Evolutionary conservation across 2,329 filamentous ascomycete genomes (phyloP).

Genomic region (Verticillium nubilum): DNA sequence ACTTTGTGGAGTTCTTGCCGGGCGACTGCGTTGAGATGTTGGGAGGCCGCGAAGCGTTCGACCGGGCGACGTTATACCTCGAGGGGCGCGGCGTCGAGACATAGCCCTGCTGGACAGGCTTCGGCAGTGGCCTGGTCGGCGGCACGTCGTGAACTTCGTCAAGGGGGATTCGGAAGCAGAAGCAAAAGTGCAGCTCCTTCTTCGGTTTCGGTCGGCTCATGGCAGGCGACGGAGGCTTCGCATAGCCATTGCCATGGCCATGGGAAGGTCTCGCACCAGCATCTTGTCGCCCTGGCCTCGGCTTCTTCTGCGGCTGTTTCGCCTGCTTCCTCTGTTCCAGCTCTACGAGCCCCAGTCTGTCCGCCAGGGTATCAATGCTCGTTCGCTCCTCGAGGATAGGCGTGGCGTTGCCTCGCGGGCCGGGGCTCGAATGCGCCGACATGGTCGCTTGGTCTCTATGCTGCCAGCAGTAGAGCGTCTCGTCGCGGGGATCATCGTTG

Average conservation of each 20-base stretch:
- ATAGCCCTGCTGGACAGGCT: slow-evolving; percentile 33
- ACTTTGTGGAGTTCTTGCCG: slow-evolving; percentile 20
- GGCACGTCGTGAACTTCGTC: slow-evolving; percentile 33
- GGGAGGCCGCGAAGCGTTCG: slow-evolving; percentile 11
- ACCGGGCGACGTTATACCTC: slow-evolving; percentile 10
- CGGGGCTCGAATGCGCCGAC: slow-evolving; percentile 40
- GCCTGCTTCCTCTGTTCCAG: slow-evolving; percentile 40
- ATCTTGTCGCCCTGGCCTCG: slow-evolving; percentile 15
- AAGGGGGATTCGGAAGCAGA: slow-evolving; percentile 46
- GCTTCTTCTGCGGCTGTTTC: slow-evolving; percentile 14
- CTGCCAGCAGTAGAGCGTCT: slow-evolving; percentile 84
- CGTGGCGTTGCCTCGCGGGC: slow-evolving; percentile 34
- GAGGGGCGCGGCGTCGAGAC: slow-evolving; percentile 6
- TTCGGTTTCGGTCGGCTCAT: slow-evolving; percentile 19
- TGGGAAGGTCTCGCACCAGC: slow-evolving; percentile 7
- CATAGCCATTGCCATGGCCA: slow-evolving; percentile 1
- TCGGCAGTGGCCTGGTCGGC: slow-evolving; percentile 39
- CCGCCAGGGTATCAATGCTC: slow-evolving; percentile 83
- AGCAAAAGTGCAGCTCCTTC: slow-evolving; percentile 36
- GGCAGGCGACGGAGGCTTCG: slow-evolving; percentile 6
- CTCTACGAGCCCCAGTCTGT: slow-evolving; percentile 70
- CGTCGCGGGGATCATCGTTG: slow-evolving; percentile 47
- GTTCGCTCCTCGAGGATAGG: slow-evolving; percentile 59
- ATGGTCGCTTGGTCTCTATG: slow-evolving; percentile 84
- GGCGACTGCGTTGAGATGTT: slow-evolving; percentile 18